phyloP scores from a whole-genome alignment of 2,329 filamentous ascomycete species.

The Plenodomus biglobosus region DNA sequence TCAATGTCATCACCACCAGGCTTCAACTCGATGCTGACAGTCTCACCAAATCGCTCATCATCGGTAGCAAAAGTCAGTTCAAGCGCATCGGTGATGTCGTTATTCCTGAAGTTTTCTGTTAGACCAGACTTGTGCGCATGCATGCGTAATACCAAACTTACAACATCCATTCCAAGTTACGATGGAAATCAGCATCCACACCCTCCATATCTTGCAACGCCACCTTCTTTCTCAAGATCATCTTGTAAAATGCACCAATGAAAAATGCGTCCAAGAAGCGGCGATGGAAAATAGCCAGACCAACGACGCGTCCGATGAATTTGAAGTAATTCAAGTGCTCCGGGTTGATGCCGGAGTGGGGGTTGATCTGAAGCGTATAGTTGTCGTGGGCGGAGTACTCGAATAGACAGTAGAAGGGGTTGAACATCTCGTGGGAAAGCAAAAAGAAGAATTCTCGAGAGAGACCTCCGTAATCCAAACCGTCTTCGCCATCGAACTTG shows the following conservation, averaged over 20 bases:
- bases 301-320: conserved; percentile 97
- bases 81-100: conserved; percentile 91
- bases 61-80: conserved; percentile 97
- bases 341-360: conserved; percentile 97
- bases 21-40: conserved; percentile 91
- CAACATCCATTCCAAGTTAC: conserved; percentile 94
- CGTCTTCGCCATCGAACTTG: conserved; percentile 98
- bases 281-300: conserved; percentile 95
- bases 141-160: conserved; percentile 40
- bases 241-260: conserved; percentile 98
- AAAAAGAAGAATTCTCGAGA: conserved; percentile 99
- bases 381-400: conserved; percentile 99
- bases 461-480: conserved; percentile 94
- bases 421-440: conserved; percentile 99
- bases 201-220: conserved; percentile 95
- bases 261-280: conserved; percentile 98
- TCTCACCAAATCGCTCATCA: conserved; percentile 94
- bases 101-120: conserved; percentile 60
- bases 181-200: conserved; percentile 96
- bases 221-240: conserved; percentile 94
- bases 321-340: conserved; percentile 99
- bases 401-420: conserved; percentile 98
- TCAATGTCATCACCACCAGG: conserved; percentile 87
- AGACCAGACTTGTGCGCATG: background rate
- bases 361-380: conserved; percentile 99